Conservation (phyloP, 164 flowering plant species). For the Stephania yunnanensis region DNA sequence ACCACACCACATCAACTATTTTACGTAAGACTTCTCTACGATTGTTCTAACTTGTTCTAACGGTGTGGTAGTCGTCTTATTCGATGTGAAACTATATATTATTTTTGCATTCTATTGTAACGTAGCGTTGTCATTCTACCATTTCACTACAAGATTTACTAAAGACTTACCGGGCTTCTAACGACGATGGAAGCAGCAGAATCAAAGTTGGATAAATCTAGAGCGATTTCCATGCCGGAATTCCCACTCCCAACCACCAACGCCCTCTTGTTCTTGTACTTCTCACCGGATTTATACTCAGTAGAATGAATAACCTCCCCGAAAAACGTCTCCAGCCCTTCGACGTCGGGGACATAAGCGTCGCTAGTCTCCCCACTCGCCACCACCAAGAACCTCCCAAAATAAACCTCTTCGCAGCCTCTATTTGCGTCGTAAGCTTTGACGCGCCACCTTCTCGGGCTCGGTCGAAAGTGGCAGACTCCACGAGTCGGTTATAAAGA, state of each 20-base stretch:
- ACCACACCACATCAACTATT: too few species aligned
- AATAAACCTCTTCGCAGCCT: slow-evolving; percentile 19
- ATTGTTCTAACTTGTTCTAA: too few species aligned
- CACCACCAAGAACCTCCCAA: slow-evolving; percentile 34
- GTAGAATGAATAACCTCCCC: slow-evolving; percentile 39
- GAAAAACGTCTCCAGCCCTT: slow-evolving; percentile 23
- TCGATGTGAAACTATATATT: too few species aligned
- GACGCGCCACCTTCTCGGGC: slow-evolving; percentile 29
- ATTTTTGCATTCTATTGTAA: too few species aligned
- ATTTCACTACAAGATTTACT: too few species aligned
- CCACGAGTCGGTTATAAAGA: slow-evolving; percentile 30
- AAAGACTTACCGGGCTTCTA: slow-evolving; percentile 41
- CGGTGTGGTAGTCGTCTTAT: too few species aligned
- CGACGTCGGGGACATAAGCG: slow-evolving; percentile 22
- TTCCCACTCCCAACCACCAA: slow-evolving; percentile 70
- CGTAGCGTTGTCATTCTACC: too few species aligned
- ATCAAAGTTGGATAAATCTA: slow-evolving; percentile 38
- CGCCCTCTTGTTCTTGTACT: slow-evolving; percentile 29
- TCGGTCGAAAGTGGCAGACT: slow-evolving; percentile 33
- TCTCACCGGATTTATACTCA: slow-evolving; percentile 34
- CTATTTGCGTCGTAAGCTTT: slow-evolving; percentile 17
- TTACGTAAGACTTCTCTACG: too few species aligned
- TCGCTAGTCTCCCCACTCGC: slow-evolving; percentile 44
- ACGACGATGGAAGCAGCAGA: slow-evolving; percentile 47
- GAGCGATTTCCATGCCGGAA: slow-evolving; percentile 67